Evolutionary conservation across 768 basidiomycete species (phyloP).

Genomic region (Naganishia vishniacii): DNA sequence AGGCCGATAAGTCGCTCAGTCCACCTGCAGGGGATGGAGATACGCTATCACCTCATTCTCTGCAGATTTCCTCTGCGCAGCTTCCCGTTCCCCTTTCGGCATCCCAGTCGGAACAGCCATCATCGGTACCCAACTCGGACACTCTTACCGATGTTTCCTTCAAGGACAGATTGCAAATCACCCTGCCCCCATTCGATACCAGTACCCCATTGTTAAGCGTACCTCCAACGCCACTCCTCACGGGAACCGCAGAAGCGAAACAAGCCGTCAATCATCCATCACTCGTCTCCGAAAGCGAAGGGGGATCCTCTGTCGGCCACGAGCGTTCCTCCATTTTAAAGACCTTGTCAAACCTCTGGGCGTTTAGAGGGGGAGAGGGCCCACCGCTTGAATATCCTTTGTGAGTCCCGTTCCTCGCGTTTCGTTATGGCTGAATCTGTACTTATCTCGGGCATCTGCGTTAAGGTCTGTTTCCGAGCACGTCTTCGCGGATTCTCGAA

Average conservation of each 20-base stretch:
- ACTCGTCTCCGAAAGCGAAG: slow-evolving; percentile 50
- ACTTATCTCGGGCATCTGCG: not conserved
- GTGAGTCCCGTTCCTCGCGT: slow-evolving; percentile 53
- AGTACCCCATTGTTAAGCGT: slow-evolving; percentile 47
- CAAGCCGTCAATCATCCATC: slow-evolving; percentile 36
- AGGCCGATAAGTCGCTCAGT: no score
- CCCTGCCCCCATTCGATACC: slow-evolving; percentile 47
- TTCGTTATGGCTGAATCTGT: slow-evolving; percentile 53
- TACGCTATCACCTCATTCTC: not conserved
- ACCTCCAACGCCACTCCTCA: slow-evolving; percentile 43
- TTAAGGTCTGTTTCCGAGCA: slow-evolving; percentile 58
- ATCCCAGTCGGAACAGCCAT: not conserved
- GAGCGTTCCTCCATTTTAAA: slow-evolving; percentile 74
- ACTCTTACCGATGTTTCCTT: slow-evolving; percentile 43
- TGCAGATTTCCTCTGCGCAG: not conserved
- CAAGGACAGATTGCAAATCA: slow-evolving; percentile 45
- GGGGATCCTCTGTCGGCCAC: slow-evolving; percentile 53
- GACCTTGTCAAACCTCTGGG: slow-evolving; percentile 77
- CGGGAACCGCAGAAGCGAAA: slow-evolving; percentile 34
- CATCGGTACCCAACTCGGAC: slow-evolving; percentile 37
- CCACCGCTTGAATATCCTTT: slow-evolving; percentile 56
- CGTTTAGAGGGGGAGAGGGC: slow-evolving; percentile 54
- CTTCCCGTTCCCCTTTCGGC: not conserved
- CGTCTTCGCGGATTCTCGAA: slow-evolving; percentile 86
- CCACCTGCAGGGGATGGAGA: not conserved